Evolutionary conservation across 2,329 filamentous ascomycete genomes (phyloP).

Genomic region (Lasiodiplodia hormozganensis): DNA sequence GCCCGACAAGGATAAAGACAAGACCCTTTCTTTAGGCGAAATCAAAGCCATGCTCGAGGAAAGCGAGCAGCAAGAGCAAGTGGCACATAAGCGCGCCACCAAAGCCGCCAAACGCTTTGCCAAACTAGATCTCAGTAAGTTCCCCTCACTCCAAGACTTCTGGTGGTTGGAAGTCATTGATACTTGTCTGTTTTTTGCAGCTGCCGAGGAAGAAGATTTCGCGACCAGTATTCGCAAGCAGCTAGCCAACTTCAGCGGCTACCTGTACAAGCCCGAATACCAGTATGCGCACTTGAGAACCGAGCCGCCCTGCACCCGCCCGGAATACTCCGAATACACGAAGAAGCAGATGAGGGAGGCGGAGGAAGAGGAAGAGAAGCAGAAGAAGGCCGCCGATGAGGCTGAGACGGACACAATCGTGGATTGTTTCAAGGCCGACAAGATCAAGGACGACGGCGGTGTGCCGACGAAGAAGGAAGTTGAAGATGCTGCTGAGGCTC

Average conservation of each 20-base stretch:
- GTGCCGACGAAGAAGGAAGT: not conserved
- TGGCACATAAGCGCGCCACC: not conserved
- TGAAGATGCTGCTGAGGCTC: not conserved
- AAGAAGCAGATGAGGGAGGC: slow-evolving; percentile 8
- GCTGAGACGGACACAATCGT: not conserved
- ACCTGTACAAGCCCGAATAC: slow-evolving; percentile 18
- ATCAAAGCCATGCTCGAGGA: not conserved
- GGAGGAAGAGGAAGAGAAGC: not conserved
- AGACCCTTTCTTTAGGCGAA: not conserved
- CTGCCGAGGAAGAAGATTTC: not conserved
- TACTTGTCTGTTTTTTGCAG: not conserved
- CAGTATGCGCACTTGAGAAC: slow-evolving; percentile 11
- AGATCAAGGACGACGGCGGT: not conserved
- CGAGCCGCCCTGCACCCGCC: not conserved
- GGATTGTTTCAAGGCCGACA: not conserved
- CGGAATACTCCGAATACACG: not conserved
- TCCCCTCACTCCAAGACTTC: not conserved
- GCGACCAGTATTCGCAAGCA: not conserved
- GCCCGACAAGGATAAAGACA: not conserved
- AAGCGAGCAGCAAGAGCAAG: not conserved
- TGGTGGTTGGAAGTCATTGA: not conserved
- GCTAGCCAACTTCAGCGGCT: slow-evolving; percentile 21
- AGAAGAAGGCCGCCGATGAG: not conserved
- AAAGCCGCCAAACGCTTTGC: not conserved
- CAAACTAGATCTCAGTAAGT: not conserved